Conservation (phyloP, 192 early-diverging fungal genomes). For the Backusella parvicylindrica region DNA sequence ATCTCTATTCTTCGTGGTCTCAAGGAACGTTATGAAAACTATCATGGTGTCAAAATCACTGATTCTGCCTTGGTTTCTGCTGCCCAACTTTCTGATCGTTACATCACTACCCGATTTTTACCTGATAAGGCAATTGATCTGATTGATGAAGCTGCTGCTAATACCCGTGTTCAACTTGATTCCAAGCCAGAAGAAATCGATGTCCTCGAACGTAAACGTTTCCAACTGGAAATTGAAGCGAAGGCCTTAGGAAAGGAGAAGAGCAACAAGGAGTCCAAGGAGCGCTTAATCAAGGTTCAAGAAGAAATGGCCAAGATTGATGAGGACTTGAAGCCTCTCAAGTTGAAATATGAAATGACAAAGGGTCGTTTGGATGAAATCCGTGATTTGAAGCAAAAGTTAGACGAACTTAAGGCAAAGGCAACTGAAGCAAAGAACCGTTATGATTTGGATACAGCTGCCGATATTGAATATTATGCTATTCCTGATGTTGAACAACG, state of each 20-base stretch:
- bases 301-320: constrained; percentile 80
- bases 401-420: constrained; percentile 85
- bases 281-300: constrained; percentile 72
- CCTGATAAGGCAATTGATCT: constrained; percentile 83
- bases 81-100: constrained; percentile 69
- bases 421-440: constrained; percentile 80
- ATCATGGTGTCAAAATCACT: constrained; percentile 75
- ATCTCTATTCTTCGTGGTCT: constrained; percentile 77
- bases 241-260: constrained; percentile 94
- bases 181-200: constrained; percentile 97
- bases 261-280: constrained; percentile 77
- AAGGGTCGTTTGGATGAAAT: constrained; percentile 88
- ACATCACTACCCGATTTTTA: constrained; percentile 67
- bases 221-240: constrained; percentile 96
- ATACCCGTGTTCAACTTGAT: constrained; percentile 93
- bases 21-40: constrained; percentile 74
- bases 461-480: constrained; percentile 92
- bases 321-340: constrained; percentile 88
- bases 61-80: constrained; percentile 72
- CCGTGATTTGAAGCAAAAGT: constrained; percentile 79
- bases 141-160: constrained; percentile 93
- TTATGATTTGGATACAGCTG: constrained; percentile 82
- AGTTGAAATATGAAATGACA: constrained; percentile 80
- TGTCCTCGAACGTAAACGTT: constrained; percentile 83
- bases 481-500: constrained; percentile 85